Evolutionary conservation across 1,284 basidiomycete genomes (phyloP).

Genomic region (Abortiporus biennis): DNA sequence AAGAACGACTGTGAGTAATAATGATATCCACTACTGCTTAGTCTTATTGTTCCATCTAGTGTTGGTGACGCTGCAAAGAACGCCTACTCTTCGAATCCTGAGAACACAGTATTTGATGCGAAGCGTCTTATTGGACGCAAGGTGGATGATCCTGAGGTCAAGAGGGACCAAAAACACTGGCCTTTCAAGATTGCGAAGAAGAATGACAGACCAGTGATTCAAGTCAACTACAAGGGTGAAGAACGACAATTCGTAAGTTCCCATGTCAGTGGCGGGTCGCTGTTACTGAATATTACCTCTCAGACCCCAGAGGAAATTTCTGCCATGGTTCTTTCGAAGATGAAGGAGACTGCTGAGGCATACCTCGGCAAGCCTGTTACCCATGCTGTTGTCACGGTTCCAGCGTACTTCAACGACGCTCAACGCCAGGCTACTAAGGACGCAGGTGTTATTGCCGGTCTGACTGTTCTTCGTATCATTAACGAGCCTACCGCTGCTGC

Average conservation of each 20-base stretch:
- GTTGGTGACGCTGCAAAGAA: slow-evolving; percentile 80
- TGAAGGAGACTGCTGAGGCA: slow-evolving; percentile 99
- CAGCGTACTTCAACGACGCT: slow-evolving; percentile 99
- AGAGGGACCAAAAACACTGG: slow-evolving; percentile 85
- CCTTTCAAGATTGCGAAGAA: slow-evolving; percentile 81
- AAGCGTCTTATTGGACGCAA: slow-evolving; percentile 95
- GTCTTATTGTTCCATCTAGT: slow-evolving; percentile 34
- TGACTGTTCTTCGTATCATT: slow-evolving; percentile 95
- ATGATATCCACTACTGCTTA: not conserved
- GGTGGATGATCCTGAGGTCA: slow-evolving; percentile 72
- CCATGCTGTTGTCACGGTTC: slow-evolving; percentile 97
- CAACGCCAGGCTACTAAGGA: slow-evolving; percentile 99
- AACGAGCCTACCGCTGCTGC: slow-evolving; percentile 99
- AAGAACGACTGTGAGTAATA: slow-evolving; percentile 77
- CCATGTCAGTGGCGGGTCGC: not conserved
- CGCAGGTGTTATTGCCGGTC: slow-evolving; percentile 94
- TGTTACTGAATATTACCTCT: not conserved
- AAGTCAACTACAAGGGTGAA: slow-evolving; percentile 84
- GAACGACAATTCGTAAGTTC: slow-evolving; percentile 73
- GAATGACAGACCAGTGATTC: slow-evolving; percentile 81
- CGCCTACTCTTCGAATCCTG: slow-evolving; percentile 78
- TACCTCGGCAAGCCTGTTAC: slow-evolving; percentile 96
- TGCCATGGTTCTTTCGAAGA: slow-evolving; percentile 94
- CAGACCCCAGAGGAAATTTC: slow-evolving; percentile 85
- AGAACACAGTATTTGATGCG: slow-evolving; percentile 96